These are phyloP conservation scores for Psilocybe sp. DNA, from an alignment of 768 basidiomycete genomes.

Conservation along the genomic window DNA sequence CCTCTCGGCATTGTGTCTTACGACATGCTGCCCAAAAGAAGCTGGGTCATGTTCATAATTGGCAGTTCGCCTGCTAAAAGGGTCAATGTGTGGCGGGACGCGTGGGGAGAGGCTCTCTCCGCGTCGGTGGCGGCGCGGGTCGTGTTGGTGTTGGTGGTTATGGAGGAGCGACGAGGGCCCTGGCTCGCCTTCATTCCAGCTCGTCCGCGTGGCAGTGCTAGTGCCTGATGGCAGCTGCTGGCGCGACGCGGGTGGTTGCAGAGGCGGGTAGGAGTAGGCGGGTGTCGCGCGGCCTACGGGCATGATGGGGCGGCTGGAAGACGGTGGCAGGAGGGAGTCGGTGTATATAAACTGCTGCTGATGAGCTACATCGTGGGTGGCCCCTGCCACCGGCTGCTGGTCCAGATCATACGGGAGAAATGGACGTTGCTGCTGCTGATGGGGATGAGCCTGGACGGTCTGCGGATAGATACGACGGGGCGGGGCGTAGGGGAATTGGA, in stretches of 20 bases:
- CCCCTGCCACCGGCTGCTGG: too few species aligned
- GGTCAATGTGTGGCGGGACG: constrained; percentile 14
- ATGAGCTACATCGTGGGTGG: too few species aligned
- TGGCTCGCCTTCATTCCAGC: constrained; percentile 43
- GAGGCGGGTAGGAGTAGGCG: constrained; percentile 14
- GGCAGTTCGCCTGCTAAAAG: constrained; percentile 8
- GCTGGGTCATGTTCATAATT: constrained; percentile 2
- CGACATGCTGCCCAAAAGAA: constrained; percentile 3
- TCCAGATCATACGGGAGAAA: too few species aligned
- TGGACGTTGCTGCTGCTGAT: constrained; percentile 4
- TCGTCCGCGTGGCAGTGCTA: constrained; percentile 9
- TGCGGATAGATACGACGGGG: not conserved
- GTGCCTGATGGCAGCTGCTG: too few species aligned
- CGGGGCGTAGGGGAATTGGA: not conserved
- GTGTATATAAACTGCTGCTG: too few species aligned
- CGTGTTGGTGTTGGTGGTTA: not conserved
- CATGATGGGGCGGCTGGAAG: constrained; percentile 25
- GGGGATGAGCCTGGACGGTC: constrained; percentile 17
- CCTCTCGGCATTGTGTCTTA: constrained; percentile 5
- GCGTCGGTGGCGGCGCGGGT: constrained; percentile 13
- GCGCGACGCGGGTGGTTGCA: too few species aligned
- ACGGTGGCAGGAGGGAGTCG: too few species aligned
- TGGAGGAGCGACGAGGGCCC: constrained; percentile 39
- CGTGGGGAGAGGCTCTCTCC: constrained; percentile 16
- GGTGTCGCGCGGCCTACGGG: constrained; percentile 24